Base-by-base conservation (phyloP, 192 early-diverging fungal genomes). In the Dispira simplex region DNA sequence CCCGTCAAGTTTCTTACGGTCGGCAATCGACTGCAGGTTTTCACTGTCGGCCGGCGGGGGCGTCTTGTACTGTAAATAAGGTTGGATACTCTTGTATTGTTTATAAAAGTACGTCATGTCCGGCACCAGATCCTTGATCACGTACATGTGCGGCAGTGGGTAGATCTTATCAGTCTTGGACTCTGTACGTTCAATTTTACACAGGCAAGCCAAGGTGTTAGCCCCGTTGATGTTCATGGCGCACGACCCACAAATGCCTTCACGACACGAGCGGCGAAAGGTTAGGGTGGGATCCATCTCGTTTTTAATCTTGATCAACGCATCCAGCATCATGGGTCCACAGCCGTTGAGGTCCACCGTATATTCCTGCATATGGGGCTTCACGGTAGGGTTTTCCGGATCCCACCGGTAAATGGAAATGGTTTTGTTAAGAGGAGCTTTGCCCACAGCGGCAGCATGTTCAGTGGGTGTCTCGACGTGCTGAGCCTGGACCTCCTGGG, bases 391-490 rank as follows among this genome's bases (percentile, higher is more conserved):
- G 16, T 68, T 74, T 66, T 94, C 95, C 54, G 95, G 95, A 76
- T 93, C 92, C 91, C 95, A 98, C 62, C 95, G 85, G 78, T 98
- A 98, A 71, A 98, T 95, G 67, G 91, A 77, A 71, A 98, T 91
- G 27, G 88, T 83, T 86, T 95, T 98, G 68, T 79, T 62, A 64
- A 84, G 73, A 47, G 82, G 76, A 23, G 81, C 73, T 75, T 84
- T 88, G 46, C 69, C 73, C 11, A 72, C 43, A 21, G 52, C 47
- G 8, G 71, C 68, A 2, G 65, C 63, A 23, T 65, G 32, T 23
- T 64, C 63, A 28, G 68, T 23, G 53, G 66, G 64, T 48, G 63
- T 43, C 55, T 65, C 64, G 25, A 32, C 27, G 26, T 48, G 32
- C 14, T 44, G 39, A 26, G 75, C 69, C 62, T 69, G 71, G 65